Percentiles rank a stretch among this genome's conserved stretches.
phyloP scores from a whole-genome alignment of 2,329 filamentous ascomycete species.

The Emericellopsis cladophorae region DNA sequence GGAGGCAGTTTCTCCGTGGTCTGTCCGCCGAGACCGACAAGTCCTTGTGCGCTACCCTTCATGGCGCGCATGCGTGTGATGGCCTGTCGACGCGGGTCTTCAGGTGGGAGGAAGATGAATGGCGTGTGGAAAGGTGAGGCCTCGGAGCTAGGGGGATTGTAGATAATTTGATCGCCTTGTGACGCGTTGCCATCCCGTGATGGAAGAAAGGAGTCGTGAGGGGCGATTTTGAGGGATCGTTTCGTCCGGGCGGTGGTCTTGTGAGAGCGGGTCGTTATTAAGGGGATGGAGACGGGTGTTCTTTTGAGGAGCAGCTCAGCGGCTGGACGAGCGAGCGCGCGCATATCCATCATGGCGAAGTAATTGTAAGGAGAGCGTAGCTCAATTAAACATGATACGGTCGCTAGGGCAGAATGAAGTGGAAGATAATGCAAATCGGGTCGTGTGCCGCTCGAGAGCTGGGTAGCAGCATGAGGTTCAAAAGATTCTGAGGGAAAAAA shows the following conservation, averaged over 20 bases:
- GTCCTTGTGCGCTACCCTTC: slow-evolving; percentile 9
- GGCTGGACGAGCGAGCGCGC: slow-evolving; percentile 19
- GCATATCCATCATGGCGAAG: slow-evolving; percentile 18
- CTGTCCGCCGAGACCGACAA: no score
- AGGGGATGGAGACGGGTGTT: slow-evolving; percentile 10
- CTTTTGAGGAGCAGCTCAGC: slow-evolving; percentile 15
- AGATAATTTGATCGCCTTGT: slow-evolving; percentile 31
- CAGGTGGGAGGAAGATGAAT: slow-evolving; percentile 49
- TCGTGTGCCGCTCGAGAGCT: no score
- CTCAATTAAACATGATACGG: no score
- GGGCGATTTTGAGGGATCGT: slow-evolving; percentile 44
- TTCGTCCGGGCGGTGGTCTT: slow-evolving; percentile 42
- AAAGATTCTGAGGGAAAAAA: no score
- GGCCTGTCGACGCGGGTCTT: slow-evolving; percentile 38
- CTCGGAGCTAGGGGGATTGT: slow-evolving; percentile 42
- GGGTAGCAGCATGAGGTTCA: no score
- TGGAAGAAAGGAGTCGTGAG: slow-evolving; percentile 46
- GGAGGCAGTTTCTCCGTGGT: slow-evolving; percentile 16
- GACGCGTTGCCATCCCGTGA: slow-evolving; percentile 17
- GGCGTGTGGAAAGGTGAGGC: slow-evolving; percentile 52
- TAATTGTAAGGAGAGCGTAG: no score
- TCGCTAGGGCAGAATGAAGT: no score
- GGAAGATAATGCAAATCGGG: no score
- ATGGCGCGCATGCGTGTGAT: slow-evolving; percentile 32
- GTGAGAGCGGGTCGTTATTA: slow-evolving; percentile 25